Evolutionary conservation across 257 asterid genomes (phyloP).

Genomic region (Nicotiana knightiana): DNA sequence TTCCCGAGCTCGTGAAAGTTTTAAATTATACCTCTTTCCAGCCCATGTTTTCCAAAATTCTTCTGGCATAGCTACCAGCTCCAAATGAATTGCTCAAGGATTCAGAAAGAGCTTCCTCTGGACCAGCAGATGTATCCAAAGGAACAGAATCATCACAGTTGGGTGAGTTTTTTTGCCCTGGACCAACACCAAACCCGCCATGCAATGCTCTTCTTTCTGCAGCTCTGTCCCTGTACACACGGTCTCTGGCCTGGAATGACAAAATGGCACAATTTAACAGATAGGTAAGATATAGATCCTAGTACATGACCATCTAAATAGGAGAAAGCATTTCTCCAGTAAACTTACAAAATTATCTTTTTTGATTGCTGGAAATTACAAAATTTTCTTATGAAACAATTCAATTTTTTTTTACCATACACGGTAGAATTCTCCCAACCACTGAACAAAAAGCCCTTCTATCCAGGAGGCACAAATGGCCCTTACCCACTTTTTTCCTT

Average conservation of each 20-base stretch:
- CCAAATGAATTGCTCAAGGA: conserved; percentile 73
- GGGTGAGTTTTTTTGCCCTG: conserved; percentile 67
- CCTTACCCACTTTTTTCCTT: not conserved
- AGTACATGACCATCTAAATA: not conserved
- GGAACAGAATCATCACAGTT: conserved; percentile 33
- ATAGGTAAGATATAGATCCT: not conserved
- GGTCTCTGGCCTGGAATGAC: conserved; percentile 34
- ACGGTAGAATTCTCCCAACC: not conserved
- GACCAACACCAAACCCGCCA: conserved; percentile 90
- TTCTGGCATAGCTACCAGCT: conserved; percentile 80
- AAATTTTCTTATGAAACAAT: not conserved
- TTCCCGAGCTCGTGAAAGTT: not conserved
- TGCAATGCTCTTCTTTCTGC: conserved; percentile 93
- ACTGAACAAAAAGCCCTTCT: not conserved
- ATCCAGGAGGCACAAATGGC: not conserved
- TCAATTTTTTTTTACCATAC: not conserved
- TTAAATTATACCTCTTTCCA: conserved; percentile 82
- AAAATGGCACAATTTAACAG: not conserved
- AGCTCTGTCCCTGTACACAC: conserved; percentile 80
- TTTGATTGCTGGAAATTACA: too few species aligned
- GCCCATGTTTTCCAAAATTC: conserved; percentile 82
- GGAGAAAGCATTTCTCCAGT: not conserved
- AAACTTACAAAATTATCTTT: not conserved
- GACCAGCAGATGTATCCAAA: conserved; percentile 30
- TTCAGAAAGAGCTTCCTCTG: conserved; percentile 71